Conservation (phyloP, 2,329 filamentous ascomycete species). For the Diaporthe humulicola region DNA sequence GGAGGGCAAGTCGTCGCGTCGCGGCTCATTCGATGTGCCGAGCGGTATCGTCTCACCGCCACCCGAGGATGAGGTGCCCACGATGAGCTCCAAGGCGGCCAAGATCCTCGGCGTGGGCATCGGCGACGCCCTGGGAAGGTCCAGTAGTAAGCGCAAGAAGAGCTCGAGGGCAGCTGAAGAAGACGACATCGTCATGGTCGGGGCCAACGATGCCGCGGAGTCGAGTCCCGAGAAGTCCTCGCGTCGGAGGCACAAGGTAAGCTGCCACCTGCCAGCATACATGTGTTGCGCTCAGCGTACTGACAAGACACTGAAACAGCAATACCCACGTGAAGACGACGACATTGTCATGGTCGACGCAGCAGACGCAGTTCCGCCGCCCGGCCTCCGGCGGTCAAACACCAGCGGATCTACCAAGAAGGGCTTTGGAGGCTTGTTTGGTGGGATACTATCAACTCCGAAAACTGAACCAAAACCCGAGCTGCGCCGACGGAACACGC, state of each 20-base stretch:
- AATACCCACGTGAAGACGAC: slow-evolving; percentile 72
- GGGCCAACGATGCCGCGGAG: slow-evolving; percentile 52
- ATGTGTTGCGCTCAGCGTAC: slow-evolving; percentile 44
- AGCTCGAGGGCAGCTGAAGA: slow-evolving; percentile 53
- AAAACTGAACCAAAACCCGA: slow-evolving; percentile 59
- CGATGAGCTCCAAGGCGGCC: slow-evolving; percentile 81
- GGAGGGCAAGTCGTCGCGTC: slow-evolving; percentile 73
- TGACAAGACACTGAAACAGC: slow-evolving; percentile 66
- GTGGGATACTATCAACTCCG: slow-evolving; percentile 65
- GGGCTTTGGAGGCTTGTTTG: slow-evolving; percentile 72
- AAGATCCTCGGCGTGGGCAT: slow-evolving; percentile 78
- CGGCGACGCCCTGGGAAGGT: slow-evolving; percentile 61
- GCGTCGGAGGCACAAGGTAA: slow-evolving; percentile 60
- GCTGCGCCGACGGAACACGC: slow-evolving; percentile 64
- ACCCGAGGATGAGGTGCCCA: slow-evolving; percentile 71
- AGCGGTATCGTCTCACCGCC: slow-evolving; percentile 79
- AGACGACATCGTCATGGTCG: slow-evolving; percentile 65
- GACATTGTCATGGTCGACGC: slow-evolving; percentile 71
- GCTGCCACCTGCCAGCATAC: not conserved
- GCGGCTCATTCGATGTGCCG: slow-evolving; percentile 75
- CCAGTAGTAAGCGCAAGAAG: slow-evolving; percentile 60
- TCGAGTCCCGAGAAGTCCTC: slow-evolving; percentile 60
- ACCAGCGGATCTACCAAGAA: slow-evolving; percentile 70
- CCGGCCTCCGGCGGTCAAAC: slow-evolving; percentile 68
- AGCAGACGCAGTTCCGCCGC: slow-evolving; percentile 61